Conservation (phyloP, 352 stramenopile genomes). For the Phytopythium cucurbitacearum region DNA sequence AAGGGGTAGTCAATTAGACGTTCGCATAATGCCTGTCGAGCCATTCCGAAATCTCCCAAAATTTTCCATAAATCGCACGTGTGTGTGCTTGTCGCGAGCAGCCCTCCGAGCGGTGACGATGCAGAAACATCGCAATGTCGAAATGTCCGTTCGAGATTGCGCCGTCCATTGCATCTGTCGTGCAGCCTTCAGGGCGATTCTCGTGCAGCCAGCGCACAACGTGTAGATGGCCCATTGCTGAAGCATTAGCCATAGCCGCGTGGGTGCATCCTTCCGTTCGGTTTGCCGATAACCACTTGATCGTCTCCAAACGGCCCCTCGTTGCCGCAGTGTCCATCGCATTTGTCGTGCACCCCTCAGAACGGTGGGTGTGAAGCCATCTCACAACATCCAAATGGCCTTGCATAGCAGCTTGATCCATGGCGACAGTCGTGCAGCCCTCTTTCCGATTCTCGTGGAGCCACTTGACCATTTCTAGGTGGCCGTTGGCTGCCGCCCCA, state of each 20-base stretch:
- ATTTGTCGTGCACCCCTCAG: conserved; percentile 48
- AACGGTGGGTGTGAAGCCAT: conserved; percentile 51
- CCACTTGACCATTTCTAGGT: conserved; percentile 44
- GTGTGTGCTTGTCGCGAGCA: neutral
- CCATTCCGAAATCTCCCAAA: no score
- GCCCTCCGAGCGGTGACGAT: neutral
- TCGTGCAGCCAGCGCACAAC: neutral
- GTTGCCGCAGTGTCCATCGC: conserved; percentile 58
- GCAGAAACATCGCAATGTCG: neutral
- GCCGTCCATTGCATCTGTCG: neutral
- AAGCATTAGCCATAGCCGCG: conserved; percentile 26
- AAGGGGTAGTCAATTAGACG: no score
- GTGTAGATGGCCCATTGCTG: neutral
- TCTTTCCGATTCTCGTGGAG: conserved; percentile 49
- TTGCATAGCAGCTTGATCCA: conserved; percentile 54
- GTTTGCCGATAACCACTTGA: conserved; percentile 48
- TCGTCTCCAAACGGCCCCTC: conserved; percentile 42
- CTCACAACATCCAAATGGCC: conserved; percentile 48
- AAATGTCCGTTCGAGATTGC: neutral
- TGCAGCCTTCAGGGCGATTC: neutral
- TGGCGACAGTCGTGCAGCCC: conserved; percentile 49
- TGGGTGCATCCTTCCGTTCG: conserved; percentile 56
- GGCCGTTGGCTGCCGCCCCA: conserved; percentile 49
- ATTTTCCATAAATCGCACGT: no score
- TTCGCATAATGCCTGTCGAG: no score